Evolutionary conservation across 148 eudicot species (phyloP).

Genomic region (Silene latifolia): DNA sequence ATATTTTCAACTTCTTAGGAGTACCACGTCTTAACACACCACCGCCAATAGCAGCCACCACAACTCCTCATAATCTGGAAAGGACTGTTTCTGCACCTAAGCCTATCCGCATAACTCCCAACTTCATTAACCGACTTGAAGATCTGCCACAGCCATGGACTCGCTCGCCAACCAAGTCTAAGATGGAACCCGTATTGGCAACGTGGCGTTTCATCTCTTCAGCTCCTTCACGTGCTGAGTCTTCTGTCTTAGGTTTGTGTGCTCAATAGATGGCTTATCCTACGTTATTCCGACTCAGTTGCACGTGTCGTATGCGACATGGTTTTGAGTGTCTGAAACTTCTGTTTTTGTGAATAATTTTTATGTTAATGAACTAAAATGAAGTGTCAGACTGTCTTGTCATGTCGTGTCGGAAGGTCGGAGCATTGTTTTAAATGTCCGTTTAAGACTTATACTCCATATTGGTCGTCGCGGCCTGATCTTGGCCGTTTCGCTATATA

Average conservation of each 20-base stretch:
- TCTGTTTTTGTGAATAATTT: too few species aligned
- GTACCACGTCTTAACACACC: conserved; percentile 97
- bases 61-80: conserved; percentile 51
- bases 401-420: neutral
- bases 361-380: neutral
- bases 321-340: neutral
- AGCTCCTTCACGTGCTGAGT: conserved; percentile 44
- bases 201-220: conserved; percentile 82
- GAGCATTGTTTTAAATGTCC: neutral
- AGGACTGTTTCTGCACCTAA: conserved; percentile 65
- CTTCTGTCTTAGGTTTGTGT: conserved; percentile 56
- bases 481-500: neutral
- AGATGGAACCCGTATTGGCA: conserved; percentile 82
- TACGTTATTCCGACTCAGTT: neutral
- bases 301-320: neutral
- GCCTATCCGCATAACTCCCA: conserved; percentile 79
- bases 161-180: conserved; percentile 93
- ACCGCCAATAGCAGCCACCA: conserved; percentile 52
- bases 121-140: conserved; percentile 72
- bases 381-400: neutral
- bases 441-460: neutral
- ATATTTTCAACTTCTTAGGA: conserved; percentile 39
- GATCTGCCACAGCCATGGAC: conserved; percentile 99
- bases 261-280: conserved; percentile 14
- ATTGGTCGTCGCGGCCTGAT: neutral